These are phyloP conservation scores for Pichia sp. DNA, from an alignment of 1,139 yeast genomes.

Conservation along the genomic window DNA sequence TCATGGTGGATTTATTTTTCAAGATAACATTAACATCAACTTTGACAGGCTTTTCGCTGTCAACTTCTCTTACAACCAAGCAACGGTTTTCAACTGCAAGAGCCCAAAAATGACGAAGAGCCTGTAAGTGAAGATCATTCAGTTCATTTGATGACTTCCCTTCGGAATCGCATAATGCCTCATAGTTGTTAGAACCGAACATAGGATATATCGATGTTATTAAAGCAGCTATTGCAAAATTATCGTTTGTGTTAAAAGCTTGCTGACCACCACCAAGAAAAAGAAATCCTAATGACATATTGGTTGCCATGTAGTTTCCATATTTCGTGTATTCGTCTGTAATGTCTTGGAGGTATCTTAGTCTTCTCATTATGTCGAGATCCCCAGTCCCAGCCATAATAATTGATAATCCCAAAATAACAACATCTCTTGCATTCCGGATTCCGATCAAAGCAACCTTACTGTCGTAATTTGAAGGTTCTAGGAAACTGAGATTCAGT, in stretches of 20 bases:
- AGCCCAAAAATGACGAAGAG: slow-evolving; percentile 89
- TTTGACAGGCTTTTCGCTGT: slow-evolving; percentile 49
- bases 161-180: slow-evolving; percentile 24
- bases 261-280: slow-evolving; percentile 93
- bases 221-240: slow-evolving; percentile 69
- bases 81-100: slow-evolving; percentile 80
- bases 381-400: slow-evolving; percentile 95
- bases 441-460: slow-evolving; percentile 56
- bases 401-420: slow-evolving; percentile 63
- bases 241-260: slow-evolving; percentile 57
- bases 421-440: slow-evolving; percentile 52
- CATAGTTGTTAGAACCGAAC: slow-evolving; percentile 43
- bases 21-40: slow-evolving; percentile 48
- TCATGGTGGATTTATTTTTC: slow-evolving; percentile 37
- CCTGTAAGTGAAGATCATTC: slow-evolving; percentile 69
- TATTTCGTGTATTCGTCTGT: slow-evolving; percentile 47
- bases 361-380: slow-evolving; percentile 65
- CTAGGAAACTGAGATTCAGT: slow-evolving; percentile 48
- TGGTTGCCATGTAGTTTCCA: slow-evolving; percentile 76
- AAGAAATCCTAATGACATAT: slow-evolving; percentile 80
- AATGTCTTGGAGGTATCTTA: slow-evolving; percentile 64
- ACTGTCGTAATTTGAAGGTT: slow-evolving; percentile 54
- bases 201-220: slow-evolving; percentile 74
- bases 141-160: slow-evolving; percentile 3
- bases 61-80: slow-evolving; percentile 67